phyloP scores from a whole-genome alignment of 2,329 filamentous ascomycete genomes.

The Cladosporium sp. region DNA sequence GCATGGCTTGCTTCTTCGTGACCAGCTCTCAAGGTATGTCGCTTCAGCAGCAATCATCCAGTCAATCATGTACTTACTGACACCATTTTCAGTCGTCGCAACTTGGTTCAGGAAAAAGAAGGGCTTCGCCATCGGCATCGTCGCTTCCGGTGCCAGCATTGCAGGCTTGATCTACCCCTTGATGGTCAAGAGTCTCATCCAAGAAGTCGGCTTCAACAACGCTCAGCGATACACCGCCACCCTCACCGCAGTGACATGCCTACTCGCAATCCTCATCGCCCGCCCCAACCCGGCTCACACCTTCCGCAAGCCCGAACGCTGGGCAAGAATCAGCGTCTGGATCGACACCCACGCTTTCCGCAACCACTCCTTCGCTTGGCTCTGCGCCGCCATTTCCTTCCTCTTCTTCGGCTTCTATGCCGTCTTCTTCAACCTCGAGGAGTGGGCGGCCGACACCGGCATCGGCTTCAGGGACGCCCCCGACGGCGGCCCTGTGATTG shows the following conservation, averaged over 20 bases:
- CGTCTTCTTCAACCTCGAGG: slow-evolving; percentile 51
- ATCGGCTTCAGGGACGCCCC: slow-evolving; percentile 36
- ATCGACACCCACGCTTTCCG: slow-evolving; percentile 43
- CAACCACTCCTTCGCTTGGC: slow-evolving; percentile 41
- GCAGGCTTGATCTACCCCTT: slow-evolving; percentile 40
- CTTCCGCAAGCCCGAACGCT: slow-evolving; percentile 37
- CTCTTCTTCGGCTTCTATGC: slow-evolving; percentile 51
- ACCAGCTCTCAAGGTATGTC: slow-evolving; percentile 46
- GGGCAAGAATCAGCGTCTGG: slow-evolving; percentile 32
- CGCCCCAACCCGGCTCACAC: slow-evolving; percentile 40
- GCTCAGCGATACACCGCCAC: slow-evolving; percentile 40
- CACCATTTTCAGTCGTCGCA: slow-evolving; percentile 37
- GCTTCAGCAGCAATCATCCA: background rate
- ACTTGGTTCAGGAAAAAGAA: slow-evolving; percentile 48
- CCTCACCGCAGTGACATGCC: slow-evolving; percentile 38
- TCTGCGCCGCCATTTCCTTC: slow-evolving; percentile 42
- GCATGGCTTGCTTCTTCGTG: slow-evolving; percentile 52
- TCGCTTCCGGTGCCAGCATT: slow-evolving; percentile 48
- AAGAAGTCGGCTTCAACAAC: slow-evolving; percentile 41
- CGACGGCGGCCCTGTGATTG: slow-evolving; percentile 17
- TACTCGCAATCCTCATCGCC: slow-evolving; percentile 41
- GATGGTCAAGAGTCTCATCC: slow-evolving; percentile 43
- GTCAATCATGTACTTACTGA: slow-evolving; percentile 3
- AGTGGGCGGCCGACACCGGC: slow-evolving; percentile 45
- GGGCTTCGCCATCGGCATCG: slow-evolving; percentile 47